A percentile compares a stretch with the other conserved stretches of the same genome.
Evolutionary conservation across 257 asterid genomes (phyloP).

Genomic region (Solanum acaule): DNA sequence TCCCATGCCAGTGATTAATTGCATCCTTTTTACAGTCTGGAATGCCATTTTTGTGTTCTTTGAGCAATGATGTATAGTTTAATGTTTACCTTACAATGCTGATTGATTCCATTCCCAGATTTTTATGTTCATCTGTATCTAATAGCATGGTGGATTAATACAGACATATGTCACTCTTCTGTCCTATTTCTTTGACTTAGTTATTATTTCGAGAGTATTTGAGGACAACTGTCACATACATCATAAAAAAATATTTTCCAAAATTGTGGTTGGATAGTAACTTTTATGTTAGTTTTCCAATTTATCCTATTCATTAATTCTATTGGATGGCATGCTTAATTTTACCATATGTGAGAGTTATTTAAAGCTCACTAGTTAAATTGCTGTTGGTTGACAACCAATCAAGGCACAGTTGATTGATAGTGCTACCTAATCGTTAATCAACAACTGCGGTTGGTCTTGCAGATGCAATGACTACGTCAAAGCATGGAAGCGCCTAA

Average conservation of each 20-base stretch:
- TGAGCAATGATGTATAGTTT: neutral
- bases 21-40: neutral
- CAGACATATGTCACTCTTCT: neutral
- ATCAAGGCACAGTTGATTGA: neutral
- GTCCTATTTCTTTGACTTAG: neutral
- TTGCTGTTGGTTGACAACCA: neutral
- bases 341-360: neutral
- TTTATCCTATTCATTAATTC: neutral
- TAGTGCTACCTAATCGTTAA: neutral
- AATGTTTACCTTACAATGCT: neutral
- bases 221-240: neutral
- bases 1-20: neutral
- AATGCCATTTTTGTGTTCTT: neutral
- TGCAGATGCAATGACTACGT: slow-evolving; percentile 97
- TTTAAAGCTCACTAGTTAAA: neutral
- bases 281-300: neutral
- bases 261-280: neutral
- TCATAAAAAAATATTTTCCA: neutral
- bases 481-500: slow-evolving; percentile 92
- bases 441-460: neutral
- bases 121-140: neutral
- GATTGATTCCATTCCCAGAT: neutral
- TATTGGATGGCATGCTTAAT: neutral
- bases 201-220: neutral
- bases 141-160: neutral